Conservation (phyloP, 257 asterid species). For the Solanum corneliomulleri region DNA sequence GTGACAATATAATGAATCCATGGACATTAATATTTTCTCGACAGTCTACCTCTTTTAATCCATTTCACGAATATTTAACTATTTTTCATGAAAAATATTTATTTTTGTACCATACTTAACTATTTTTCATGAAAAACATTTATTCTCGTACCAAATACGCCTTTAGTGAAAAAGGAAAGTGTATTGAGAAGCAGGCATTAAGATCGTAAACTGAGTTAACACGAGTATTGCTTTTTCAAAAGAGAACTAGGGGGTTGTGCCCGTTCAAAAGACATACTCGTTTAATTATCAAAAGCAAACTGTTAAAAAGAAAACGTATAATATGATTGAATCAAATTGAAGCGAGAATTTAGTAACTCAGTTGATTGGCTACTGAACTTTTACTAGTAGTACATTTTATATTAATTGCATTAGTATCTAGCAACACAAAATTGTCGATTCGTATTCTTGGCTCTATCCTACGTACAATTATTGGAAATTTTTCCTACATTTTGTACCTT, state of each 20-base stretch:
- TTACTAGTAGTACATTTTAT: neutral
- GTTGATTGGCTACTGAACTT: too few relatives aligned
- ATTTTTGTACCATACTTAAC: neutral
- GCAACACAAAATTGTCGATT: neutral
- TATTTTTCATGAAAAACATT: too few relatives aligned
- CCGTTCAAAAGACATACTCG: neutral
- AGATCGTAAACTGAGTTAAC: neutral
- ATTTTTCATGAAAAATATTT: neutral
- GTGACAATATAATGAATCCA: neutral
- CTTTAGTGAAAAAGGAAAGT: neutral
- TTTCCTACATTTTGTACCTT: slow-evolving; percentile 5
- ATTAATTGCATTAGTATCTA: neutral
- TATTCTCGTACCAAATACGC: neutral
- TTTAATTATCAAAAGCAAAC: neutral
- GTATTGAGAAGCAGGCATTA: neutral
- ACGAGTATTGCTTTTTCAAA: neutral
- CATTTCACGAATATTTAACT: neutral
- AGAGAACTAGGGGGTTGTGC: neutral
- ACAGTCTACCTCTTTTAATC: neutral
- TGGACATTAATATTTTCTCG: neutral
- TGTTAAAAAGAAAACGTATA: neutral
- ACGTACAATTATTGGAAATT: slow-evolving; percentile 6
- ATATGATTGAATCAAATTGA: neutral
- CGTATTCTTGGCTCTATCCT: neutral
- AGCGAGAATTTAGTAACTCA: neutral